Base-by-base conservation (phyloP, 345 rosid species). In the Draba incana region DNA sequence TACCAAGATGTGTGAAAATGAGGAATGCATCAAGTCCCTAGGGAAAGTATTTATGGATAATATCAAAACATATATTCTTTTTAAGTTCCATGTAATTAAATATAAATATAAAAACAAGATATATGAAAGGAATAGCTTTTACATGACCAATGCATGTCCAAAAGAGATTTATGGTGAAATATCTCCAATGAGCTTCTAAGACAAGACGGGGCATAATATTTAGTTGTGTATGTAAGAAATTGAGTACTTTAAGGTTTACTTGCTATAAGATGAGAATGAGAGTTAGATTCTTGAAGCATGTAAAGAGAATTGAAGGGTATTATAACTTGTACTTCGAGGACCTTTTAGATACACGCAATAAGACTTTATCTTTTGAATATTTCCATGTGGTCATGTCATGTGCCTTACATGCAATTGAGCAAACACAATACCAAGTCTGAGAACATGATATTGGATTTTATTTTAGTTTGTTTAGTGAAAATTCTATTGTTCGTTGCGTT, bases 11-110 rank as follows among this genome's bases (percentile, higher is more conserved):
- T 68, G 70, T 74, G 58, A 56, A 68, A 55, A 62, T 62, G 70
- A 62, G 69, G 27, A 42, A 48, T 30, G 55, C 33, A 68, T 55
- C 74, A 75, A 75, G 74, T 75, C 65, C 74, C 78, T 75, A 75
- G 75, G 66, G 31, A 25, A 45, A 28, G 12, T 44, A 54, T 53
- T 52, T 27, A 45, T 33, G 42, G 59, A 61, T 38, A 33, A 47
- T 57, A 31, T 57, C 10, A 5, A 65, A 63, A 57, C 45, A 31
- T 43, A 16, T 25, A 39, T 14, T 9, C 35, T 10, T 50, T 65
- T 35, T 1, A 65, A 52, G 38, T 42, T 41, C 25, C 15, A 51
- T 38, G 20, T 28, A 20, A 20, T 20, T 8, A 27, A 6, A 10
- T 46, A 16, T 23, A n/a, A 2, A 30, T 15, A 23, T 9, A 20